A percentile compares a stretch with the other conserved stretches of the same genome.
Conservation (phyloP, 345 rosid genomes). For the Isatis tinctoria region DNA sequence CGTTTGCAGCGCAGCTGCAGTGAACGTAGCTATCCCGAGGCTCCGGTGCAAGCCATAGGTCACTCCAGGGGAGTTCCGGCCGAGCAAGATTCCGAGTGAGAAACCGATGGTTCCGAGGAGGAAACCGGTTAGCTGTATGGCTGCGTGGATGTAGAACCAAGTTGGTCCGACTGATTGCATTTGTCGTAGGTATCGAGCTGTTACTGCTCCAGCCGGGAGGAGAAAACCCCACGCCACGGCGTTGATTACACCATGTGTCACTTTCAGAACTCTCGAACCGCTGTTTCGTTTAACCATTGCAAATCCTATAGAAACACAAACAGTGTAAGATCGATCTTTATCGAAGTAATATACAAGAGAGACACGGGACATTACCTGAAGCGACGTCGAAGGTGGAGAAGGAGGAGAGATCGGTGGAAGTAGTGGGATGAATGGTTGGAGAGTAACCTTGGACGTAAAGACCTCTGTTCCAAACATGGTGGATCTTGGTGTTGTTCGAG, state of each 20-base stretch:
- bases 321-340: background rate
- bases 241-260: constrained; percentile 57
- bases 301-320: constrained; percentile 11
- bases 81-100: constrained; percentile 66
- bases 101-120: constrained; percentile 71
- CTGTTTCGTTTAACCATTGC: constrained; percentile 30
- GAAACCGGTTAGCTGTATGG: constrained; percentile 53
- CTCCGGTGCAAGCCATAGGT: constrained; percentile 69
- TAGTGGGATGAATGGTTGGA: constrained; percentile 94
- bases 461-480: constrained; percentile 95
- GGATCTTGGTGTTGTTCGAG: constrained; percentile 61
- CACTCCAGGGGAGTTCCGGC: constrained; percentile 65
- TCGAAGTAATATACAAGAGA: background rate
- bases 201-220: constrained; percentile 63
- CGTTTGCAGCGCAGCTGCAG: constrained; percentile 63
- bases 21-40: constrained; percentile 67
- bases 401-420: constrained; percentile 75
- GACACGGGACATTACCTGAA: constrained; percentile 35
- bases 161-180: constrained; percentile 64
- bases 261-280: constrained; percentile 39
- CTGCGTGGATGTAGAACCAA: constrained; percentile 87
- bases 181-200: constrained; percentile 76
- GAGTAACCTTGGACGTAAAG: constrained; percentile 95
- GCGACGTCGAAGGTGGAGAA: constrained; percentile 64
- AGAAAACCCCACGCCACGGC: constrained; percentile 78